Evolutionary conservation across 495 filamentous ascomycete species (phyloP).

Genomic region (Tuber borchii): DNA sequence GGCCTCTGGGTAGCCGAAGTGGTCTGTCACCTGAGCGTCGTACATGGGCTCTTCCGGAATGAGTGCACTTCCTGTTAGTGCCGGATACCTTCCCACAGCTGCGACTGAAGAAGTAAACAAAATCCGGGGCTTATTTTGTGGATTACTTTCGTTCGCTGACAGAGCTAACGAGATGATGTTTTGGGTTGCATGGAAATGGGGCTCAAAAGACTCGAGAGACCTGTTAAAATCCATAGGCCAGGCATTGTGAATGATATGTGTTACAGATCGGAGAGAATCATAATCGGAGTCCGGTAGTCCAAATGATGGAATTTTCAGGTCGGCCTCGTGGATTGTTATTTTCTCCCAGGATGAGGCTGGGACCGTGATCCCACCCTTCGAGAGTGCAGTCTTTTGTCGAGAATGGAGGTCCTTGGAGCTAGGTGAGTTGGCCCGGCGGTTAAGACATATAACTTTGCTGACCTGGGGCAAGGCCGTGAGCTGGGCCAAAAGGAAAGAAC

Average conservation of each 20-base stretch:
- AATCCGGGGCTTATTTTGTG: conserved; percentile 38
- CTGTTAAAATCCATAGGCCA: conserved; percentile 53
- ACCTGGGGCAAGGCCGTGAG: conserved; percentile 49
- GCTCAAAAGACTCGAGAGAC: conserved; percentile 47
- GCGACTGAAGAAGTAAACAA: conserved; percentile 62
- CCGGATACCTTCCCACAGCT: conserved; percentile 43
- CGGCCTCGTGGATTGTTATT: conserved; percentile 48
- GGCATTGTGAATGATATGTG: conserved; percentile 55
- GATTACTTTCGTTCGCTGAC: conserved; percentile 37
- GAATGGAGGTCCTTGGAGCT: conserved; percentile 17
- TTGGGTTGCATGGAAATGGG: conserved; percentile 46
- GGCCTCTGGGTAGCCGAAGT: conserved; percentile 56
- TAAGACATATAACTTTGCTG: conserved; percentile 51
- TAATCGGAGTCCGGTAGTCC: conserved; percentile 47
- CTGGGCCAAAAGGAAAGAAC: conserved; percentile 51
- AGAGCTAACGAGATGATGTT: conserved; percentile 55
- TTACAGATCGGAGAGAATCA: conserved; percentile 44
- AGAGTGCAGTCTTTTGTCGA: conserved; percentile 27
- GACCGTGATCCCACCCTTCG: conserved; percentile 25
- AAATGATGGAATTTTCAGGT: conserved; percentile 46
- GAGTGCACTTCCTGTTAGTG: conserved; percentile 44
- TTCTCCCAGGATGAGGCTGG: conserved; percentile 45
- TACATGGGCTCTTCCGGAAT: conserved; percentile 48
- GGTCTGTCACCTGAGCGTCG: conserved; percentile 40
- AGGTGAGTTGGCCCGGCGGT: conserved; percentile 42